Percentiles rank a stretch among this genome's conserved stretches.
Conservation (phyloP, 306 rosid genomes). For the Castanea sativa region DNA sequence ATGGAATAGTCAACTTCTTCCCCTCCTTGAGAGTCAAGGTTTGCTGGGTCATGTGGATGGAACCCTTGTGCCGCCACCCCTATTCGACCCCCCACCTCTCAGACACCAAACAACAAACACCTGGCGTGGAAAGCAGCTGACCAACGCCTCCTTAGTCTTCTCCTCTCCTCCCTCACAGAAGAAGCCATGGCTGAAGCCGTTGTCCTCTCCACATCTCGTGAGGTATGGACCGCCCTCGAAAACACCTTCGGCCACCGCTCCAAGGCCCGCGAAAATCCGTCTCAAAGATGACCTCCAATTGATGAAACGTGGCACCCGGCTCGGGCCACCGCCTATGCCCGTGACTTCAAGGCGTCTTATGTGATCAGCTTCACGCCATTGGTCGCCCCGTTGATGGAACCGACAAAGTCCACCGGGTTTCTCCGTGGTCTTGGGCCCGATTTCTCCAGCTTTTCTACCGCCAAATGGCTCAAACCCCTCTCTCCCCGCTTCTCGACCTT, state of each 20-base stretch:
- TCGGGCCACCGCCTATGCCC: neutral
- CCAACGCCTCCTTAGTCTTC: neutral
- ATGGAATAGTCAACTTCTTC: neutral
- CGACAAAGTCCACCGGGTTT: too few species aligned
- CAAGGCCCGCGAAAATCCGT: neutral
- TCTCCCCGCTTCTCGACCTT: too few species aligned
- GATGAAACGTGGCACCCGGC: neutral
- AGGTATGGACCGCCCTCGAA: neutral
- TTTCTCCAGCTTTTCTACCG: too few species aligned
- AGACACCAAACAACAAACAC: neutral
- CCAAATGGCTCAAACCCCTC: too few species aligned
- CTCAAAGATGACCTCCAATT: neutral
- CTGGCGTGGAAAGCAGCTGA: neutral
- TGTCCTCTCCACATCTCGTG: neutral
- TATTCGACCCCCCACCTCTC: neutral
- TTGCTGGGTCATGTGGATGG: neutral
- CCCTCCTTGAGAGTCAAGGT: neutral
- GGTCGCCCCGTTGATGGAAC: neutral
- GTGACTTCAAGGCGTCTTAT: neutral
- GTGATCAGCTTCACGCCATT: neutral
- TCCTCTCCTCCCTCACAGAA: neutral
- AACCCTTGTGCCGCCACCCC: neutral
- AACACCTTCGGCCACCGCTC: neutral
- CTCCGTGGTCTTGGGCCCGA: too few species aligned
- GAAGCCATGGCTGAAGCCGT: neutral